Base-by-base conservation (phyloP, 1,284 basidiomycete genomes). In the Mycosarcoma mackinlayi region DNA sequence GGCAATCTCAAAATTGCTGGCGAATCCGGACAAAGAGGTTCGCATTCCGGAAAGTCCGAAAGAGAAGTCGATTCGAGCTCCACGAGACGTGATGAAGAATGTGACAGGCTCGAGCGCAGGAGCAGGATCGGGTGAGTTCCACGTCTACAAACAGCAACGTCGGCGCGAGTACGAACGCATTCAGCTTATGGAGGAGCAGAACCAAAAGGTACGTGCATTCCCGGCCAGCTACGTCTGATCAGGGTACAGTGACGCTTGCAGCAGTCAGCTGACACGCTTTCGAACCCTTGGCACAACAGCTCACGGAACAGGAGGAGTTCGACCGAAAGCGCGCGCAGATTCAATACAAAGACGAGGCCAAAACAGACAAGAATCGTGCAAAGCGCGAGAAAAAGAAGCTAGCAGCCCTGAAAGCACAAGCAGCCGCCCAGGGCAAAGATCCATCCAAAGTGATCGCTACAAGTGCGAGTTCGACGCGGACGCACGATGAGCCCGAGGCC, bases 111-210 rank as follows among this genome's bases (percentile, higher is more conserved):
- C 73, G 33, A 80, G 73, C 37, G 79, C 82, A 18, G 82, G 81
- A 13, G 81, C 81, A 11, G 81, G 82, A 6, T 78, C 75, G 38
- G 82, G 82, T 34, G 82, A 83, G 50, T 83, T 83, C 39, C 96
- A 99, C 81, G 96, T 99, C 4, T 99, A 98, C 86, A 98, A 98
- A 83, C 94, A 96, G 40, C 89, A 90, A 69, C 86, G 96, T 66
- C 87, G 95, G 79, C 87, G 94, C 78, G 96, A 99, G 85, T 98
- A 95, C 77, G 96, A 99, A 83, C 86, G 96, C 46, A 83, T 98
- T 53, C 93, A 92, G 84, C 77, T 95, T 9, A 89, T 99, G 87
- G 92, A 96, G 70, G 93, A 96, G 65, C 85, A 89, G 70, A 84
- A 89, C 9, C 86, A 87, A 77, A 90, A 91, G 84, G 95, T 94